Conservation (phyloP, 805 yeast genomes). For the Helenozyma baotianmanensis region DNA sequence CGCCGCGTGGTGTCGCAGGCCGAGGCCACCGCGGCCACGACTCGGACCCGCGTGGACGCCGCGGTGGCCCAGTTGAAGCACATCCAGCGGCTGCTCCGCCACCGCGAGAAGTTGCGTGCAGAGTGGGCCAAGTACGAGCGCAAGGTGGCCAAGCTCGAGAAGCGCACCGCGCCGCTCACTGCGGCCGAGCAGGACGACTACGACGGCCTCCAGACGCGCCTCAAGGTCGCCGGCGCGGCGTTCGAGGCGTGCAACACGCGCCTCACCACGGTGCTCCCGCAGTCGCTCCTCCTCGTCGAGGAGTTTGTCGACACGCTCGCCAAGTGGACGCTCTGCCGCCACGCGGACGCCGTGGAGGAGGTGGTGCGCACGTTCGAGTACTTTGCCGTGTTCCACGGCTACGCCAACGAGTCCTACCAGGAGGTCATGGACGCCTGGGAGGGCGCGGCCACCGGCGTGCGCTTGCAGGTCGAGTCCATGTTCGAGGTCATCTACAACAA, state of each 20-base stretch:
- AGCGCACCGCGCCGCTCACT: constrained; percentile 27
- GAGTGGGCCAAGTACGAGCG: constrained; percentile 36
- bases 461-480: constrained; percentile 36
- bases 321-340: constrained; percentile 34
- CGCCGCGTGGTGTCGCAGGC: constrained; percentile 13
- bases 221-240: constrained; percentile 25
- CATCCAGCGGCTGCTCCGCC: constrained; percentile 37
- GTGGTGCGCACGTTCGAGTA: constrained; percentile 25
- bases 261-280: constrained; percentile 42
- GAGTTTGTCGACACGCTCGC: constrained; percentile 45
- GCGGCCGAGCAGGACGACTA: constrained; percentile 33
- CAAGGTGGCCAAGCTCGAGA: constrained; percentile 34
- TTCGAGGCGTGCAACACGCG: constrained; percentile 32
- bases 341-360: constrained; percentile 29
- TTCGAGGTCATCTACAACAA: constrained; percentile 23
- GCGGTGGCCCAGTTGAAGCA: constrained; percentile 36
- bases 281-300: constrained; percentile 39
- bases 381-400: constrained; percentile 28
- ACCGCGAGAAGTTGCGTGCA: constrained; percentile 40
- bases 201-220: constrained; percentile 23
- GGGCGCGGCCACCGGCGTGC: constrained; percentile 27
- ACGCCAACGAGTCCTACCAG: constrained; percentile 21
- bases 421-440: constrained; percentile 38
- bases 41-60: constrained; percentile 32
- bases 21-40: constrained; percentile 25